A percentile compares a stretch with the other conserved stretches of the same genome.
phyloP scores from a whole-genome alignment of 139 green algal species.

The Edaphochlamys debaryana region DNA sequence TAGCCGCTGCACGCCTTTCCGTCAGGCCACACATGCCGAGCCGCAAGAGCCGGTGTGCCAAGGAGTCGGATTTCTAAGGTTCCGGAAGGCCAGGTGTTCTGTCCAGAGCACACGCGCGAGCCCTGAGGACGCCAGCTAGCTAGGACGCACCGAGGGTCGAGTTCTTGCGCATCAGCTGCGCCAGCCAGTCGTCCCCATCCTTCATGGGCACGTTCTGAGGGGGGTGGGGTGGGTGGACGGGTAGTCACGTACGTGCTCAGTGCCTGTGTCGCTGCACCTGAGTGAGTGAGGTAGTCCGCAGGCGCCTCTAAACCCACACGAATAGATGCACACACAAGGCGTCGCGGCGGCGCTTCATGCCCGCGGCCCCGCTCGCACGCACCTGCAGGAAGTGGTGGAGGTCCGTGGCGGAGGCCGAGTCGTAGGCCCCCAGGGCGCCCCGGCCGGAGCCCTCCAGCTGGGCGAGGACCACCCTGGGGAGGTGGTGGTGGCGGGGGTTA shows the following conservation, averaged over 20 bases:
- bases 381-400: constrained; percentile 20
- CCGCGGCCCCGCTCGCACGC: no score
- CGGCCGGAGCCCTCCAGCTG: constrained; percentile 81
- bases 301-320: no score
- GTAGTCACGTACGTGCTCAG: no score
- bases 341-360: no score
- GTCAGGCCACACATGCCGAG: no score
- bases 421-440: constrained; percentile 68
- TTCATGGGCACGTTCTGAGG: constrained; percentile 52
- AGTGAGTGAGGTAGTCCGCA: no score
- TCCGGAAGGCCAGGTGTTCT: no score
- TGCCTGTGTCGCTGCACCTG: no score
- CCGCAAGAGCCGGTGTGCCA: no score
- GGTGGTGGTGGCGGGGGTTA: not conserved
- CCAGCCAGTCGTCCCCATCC: constrained; percentile 65
- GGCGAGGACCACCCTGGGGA: constrained; percentile 64
- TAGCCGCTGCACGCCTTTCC: no score
- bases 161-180: constrained; percentile 58
- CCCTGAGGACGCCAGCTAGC: not conserved
- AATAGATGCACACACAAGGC: no score
- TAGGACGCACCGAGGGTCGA: constrained; percentile 52
- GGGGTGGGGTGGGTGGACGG: constrained; percentile 37
- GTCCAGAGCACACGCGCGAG: not conserved
- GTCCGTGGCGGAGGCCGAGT: constrained; percentile 35
- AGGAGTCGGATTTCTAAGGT: no score